Base-by-base conservation (phyloP, 305 asterid genomes). In the Fraxinus floribunda region DNA sequence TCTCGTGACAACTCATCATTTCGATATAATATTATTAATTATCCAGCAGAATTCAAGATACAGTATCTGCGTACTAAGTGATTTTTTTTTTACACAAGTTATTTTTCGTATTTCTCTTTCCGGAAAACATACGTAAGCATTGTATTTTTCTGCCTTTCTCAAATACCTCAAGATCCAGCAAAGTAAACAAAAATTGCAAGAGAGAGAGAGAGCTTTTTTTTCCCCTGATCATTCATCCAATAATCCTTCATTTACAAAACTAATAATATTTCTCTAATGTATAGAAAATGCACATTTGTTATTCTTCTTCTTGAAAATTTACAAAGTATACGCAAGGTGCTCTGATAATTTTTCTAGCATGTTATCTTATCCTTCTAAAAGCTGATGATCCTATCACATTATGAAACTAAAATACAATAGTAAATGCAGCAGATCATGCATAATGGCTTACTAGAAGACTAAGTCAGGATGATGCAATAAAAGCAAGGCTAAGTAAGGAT, bases 381-480 rank as follows among this genome's bases (percentile, higher is more conserved):
- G 22, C 24, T 30, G 41, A 46, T 79, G 78, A 44, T 75, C 66
- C 78, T 20, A 26, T 60, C 76, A 76, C 55, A n/a, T n/a, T 8
- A 60, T 24, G 38, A 83, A 26, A 62, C 80, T 32, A 32, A 78
- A 71, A 71, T 71, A 71, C 24, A 71, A 71, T 71, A 15, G 11
- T 16, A 32, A 71, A 32, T 30, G 76, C 44, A 32, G 73, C n/a
- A 1, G 73, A 64, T 26, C 5, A 0, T 22, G 35, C 22, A 29
- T 20, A 6, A 22, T 68, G 68, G 74, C 79, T 75, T 22, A 76
- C 75, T 75, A 78, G 84, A 86, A 62, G 70, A 77, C 73, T 73
- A 75, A 72, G 72, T 75, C 44, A 49, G 79, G 78, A 73, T 70
- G 41, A 26, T 41, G 52, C 52, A 41, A 41, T 41, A 41, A 41